Base-by-base conservation (phyloP, 768 basidiomycete species). In the Serendipita sp. region DNA sequence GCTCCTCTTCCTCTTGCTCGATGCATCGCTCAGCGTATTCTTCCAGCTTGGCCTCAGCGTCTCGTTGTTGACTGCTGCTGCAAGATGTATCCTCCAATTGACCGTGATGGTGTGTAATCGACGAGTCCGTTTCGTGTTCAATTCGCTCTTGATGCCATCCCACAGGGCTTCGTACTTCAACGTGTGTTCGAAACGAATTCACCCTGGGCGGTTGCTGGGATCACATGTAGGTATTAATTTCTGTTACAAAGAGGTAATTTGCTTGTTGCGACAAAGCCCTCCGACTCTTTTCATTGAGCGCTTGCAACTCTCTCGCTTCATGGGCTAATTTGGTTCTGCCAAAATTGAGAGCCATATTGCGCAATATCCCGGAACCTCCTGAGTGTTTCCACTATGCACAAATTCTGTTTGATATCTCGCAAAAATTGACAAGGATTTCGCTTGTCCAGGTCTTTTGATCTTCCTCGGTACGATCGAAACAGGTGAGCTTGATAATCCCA, bases 51-150 rank as follows among this genome's bases (percentile, higher is more conserved):
- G 82, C 2, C 76, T 92, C 45, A 87, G 84, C 0, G 71, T 76
- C 0, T 83, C 84, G 3, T 78, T 94, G 24, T 67, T 88, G 22
- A 79, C 83, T 5, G 82, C 89, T 0, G 83, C 88, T 0, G 62
- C 83, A 44, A 75, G 91, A 71, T 94, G 91, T 70, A 74, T 88
- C 20, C 73, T 86, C 7, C 91, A 94, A 73, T 80, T 94, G 22
- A 81, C 82, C 16, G 71, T 90, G 14, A 85, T 93, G 64, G 86
- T 83, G 0, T 73, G 26, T 28, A 9, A 5, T 48, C 45, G 26
- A 48, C 7, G 45, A 48, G 9, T 48, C 9, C 24, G n/a, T n/a
- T n/a, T 58, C 53, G 7, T 58, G 11, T n/a, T 24, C 53, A 11
- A 4, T 58, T 28, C 24, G 53, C 31, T 58, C n/a, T 9, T 13